Base-by-base conservation (phyloP, 2,329 filamentous ascomycete genomes). In the Mycosphaerella sp. region DNA sequence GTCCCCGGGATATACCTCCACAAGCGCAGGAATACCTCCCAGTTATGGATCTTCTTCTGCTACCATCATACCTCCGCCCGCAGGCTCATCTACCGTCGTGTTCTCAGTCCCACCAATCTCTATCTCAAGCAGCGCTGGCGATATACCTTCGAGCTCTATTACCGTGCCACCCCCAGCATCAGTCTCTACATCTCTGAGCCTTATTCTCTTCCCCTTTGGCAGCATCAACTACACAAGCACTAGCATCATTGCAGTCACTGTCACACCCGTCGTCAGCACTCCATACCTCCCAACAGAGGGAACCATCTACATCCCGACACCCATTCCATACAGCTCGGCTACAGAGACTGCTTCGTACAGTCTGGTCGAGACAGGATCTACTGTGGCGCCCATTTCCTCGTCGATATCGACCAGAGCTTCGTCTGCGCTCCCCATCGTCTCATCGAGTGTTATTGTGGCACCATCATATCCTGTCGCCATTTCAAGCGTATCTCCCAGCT, bases 181-280 rank as follows among this genome's bases (percentile, higher is more conserved):
- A 14, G 7, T 47, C 16, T 49, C 45, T 3, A 45, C 41, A 12
- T 47, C 51, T 1, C 34, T 32, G 9, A 44, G 41, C 30, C 14
- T 37, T 35, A 49, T 41, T 25, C 12, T 34, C 9, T 46, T 42
- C 6, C 34, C 35, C 12, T 46, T 42, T 36, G 39, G 41, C 32
- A 44, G 41, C 12, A 35, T 53, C 18, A 53, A 44, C 6, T 39
- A 14, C 16, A 52, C 50, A 2, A 52, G 40, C 35, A 47, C 50
- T 7, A 37, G 21, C 18, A 2, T 46, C 6, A 40, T 28, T 6
- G 17, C 21, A n/a, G n/a, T 32, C 2, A 48, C 36, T 14, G 39
- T 21, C 35, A 41, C 45, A 13, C 27, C 18, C n/a, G 45, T 27
- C n/a, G 28, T 48, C 28, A 28, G 45, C 17, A 48, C 45, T 21